Evolutionary conservation across 352 stramenopile species (phyloP).

Genomic region (Pythium monospermum): DNA sequence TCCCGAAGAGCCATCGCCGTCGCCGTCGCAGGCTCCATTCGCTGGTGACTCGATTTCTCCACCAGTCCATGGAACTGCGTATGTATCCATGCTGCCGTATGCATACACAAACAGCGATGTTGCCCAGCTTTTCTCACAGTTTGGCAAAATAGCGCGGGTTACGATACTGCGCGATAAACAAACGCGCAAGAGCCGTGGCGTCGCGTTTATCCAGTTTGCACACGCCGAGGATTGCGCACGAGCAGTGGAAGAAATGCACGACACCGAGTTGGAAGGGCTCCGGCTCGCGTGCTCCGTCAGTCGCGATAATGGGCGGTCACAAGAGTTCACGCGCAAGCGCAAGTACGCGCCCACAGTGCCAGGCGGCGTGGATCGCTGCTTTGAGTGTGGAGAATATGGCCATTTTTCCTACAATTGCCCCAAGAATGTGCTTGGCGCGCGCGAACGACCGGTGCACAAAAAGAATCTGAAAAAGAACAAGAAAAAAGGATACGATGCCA

Average conservation of each 20-base stretch:
- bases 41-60: too few relatives aligned
- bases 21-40: too few relatives aligned
- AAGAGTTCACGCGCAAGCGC: constrained; percentile 77
- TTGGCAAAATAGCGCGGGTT: constrained; percentile 69
- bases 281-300: constrained; percentile 56
- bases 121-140: constrained; percentile 75
- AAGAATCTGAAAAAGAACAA: constrained; percentile 60
- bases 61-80: constrained; percentile 49
- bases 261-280: constrained; percentile 53
- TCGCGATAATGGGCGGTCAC: constrained; percentile 75
- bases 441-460: constrained; percentile 46
- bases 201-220: constrained; percentile 86
- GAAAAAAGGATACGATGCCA: constrained; percentile 54
- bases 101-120: constrained; percentile 86
- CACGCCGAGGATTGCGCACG: constrained; percentile 48
- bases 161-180: constrained; percentile 72
- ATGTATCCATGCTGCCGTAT: constrained; percentile 87
- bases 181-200: constrained; percentile 65
- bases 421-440: constrained; percentile 69
- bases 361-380: constrained; percentile 56
- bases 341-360: constrained; percentile 34
- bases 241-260: constrained; percentile 56
- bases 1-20: too few relatives aligned
- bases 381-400: constrained; percentile 73
- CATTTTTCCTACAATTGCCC: constrained; percentile 85